Conservation (phyloP, 768 basidiomycete species). For the Tylopilus sp. region DNA sequence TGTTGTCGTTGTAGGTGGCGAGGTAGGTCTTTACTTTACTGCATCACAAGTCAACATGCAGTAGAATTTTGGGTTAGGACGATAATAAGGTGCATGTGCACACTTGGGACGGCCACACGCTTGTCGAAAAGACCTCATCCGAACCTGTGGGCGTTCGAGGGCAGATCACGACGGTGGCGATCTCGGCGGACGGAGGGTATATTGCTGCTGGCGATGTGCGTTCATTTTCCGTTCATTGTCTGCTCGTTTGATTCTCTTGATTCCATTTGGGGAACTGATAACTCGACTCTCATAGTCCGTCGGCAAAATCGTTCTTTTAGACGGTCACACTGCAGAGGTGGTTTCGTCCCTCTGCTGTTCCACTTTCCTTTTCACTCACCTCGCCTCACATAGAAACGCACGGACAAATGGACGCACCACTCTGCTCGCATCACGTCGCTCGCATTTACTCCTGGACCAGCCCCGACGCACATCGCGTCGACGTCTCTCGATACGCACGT, state of each 20-base stretch:
- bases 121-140: conserved; percentile 54
- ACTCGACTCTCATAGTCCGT: conserved; percentile 47
- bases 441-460: conserved; percentile 11
- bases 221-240: not conserved
- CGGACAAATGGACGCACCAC: conserved; percentile 85
- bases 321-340: conserved; percentile 59
- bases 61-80: conserved; percentile 32
- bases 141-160: conserved; percentile 60
- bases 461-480: conserved; percentile 65
- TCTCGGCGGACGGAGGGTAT: conserved; percentile 72
- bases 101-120: conserved; percentile 60
- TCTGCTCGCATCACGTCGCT: conserved; percentile 77
- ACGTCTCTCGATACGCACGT: conserved; percentile 92
- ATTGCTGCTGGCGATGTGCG: conserved; percentile 87
- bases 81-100: conserved; percentile 75
- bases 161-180: conserved; percentile 67
- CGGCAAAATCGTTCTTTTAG: conserved; percentile 79
- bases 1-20: conserved; percentile 69
- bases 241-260: not conserved
- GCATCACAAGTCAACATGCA: not conserved
- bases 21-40: conserved; percentile 44
- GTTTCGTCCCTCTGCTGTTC: not conserved
- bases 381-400: conserved; percentile 46
- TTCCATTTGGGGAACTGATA: conserved; percentile 3
- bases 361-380: not conserved